These are phyloP conservation scores for Prunus armeniaca DNA, from an alignment of 306 rosid species.

Conservation along the genomic window DNA sequence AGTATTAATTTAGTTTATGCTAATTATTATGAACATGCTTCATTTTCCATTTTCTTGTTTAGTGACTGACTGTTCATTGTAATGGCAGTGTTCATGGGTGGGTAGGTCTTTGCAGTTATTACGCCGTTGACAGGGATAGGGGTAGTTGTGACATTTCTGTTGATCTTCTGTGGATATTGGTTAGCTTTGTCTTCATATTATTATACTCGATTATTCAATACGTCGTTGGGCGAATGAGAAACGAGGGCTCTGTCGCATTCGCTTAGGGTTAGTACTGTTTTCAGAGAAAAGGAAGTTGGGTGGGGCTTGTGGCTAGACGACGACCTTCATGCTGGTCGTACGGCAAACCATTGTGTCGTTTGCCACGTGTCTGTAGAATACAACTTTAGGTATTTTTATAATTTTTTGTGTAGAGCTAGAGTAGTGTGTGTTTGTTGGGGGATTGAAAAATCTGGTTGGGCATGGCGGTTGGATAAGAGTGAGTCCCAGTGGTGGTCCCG, in stretches of 20 bases:
- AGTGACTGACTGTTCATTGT: neutral
- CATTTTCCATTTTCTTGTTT: neutral
- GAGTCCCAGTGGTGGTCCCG: neutral
- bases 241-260: too few relatives aligned
- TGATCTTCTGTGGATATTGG: neutral
- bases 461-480: neutral
- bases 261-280: neutral
- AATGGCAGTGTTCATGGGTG: neutral
- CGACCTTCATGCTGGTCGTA: neutral
- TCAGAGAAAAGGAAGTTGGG: neutral
- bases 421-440: neutral
- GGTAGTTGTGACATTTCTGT: neutral
- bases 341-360: neutral
- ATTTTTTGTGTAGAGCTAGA: neutral
- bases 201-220: too few relatives aligned
- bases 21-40: neutral
- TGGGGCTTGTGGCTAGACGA: neutral
- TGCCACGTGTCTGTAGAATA: neutral
- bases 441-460: neutral
- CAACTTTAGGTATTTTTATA: too few relatives aligned
- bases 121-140: neutral
- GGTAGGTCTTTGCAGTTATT: too few relatives aligned
- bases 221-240: too few relatives aligned
- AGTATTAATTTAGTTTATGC: neutral
- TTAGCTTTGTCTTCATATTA: neutral